Percentiles rank a stretch among this genome's conserved stretches.
Evolutionary conservation across 2,329 filamentous ascomycete genomes (phyloP).

Genomic region (Hypoxylon sp.): DNA sequence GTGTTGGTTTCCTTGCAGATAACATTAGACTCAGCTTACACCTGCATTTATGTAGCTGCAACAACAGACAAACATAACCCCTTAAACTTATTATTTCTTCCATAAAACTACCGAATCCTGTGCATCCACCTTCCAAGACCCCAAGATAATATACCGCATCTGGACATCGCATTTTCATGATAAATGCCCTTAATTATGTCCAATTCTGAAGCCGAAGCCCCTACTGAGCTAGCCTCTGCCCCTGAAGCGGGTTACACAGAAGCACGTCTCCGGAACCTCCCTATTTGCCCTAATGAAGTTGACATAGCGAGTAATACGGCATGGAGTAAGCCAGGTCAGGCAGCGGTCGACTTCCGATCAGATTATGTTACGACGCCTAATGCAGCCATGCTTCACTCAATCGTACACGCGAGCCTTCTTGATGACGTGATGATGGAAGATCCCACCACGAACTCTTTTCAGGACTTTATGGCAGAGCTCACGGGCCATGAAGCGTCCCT

Average conservation of each 20-base stretch:
- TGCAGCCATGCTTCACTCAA: slow-evolving; percentile 12
- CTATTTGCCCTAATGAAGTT: background rate
- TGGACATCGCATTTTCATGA: too few species aligned
- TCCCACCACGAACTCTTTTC: slow-evolving; percentile 79
- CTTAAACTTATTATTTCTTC: background rate
- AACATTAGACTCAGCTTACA: slow-evolving; percentile 4
- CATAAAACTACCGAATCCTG: background rate
- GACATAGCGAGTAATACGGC: background rate
- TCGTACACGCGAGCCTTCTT: slow-evolving; percentile 1
- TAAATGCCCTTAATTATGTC: background rate
- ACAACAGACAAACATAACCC: background rate
- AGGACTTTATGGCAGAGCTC: slow-evolving; percentile 78
- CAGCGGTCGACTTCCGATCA: slow-evolving; percentile 15
- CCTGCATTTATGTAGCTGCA: background rate
- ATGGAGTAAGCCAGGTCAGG: background rate
- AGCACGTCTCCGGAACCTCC: background rate
- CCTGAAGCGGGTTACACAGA: background rate
- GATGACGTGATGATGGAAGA: slow-evolving; percentile 91
- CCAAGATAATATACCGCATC: too few species aligned
- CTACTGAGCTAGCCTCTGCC: background rate
- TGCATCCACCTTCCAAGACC: too few species aligned
- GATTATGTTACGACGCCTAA: slow-evolving; percentile 14
- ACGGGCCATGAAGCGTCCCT: slow-evolving; percentile 81
- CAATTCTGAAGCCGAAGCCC: background rate
- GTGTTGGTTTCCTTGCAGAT: slow-evolving; percentile 3